Percentiles rank a stretch among this genome's conserved stretches.
These are phyloP conservation scores for Vachellia pachyceras DNA, from an alignment of 306 rosid species.

Conservation along the genomic window DNA sequence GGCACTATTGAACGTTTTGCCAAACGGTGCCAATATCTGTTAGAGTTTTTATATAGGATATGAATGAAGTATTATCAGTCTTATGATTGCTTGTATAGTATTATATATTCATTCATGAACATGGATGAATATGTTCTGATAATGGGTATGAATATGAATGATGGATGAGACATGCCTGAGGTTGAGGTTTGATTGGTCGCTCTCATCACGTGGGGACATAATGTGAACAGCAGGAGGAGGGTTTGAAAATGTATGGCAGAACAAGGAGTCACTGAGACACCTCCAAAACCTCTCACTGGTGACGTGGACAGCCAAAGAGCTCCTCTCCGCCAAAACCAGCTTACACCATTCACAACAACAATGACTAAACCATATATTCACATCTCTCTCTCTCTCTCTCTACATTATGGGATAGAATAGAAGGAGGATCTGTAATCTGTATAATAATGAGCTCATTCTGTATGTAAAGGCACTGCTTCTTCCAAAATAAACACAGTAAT, in stretches of 20 bases:
- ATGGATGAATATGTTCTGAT: background rate
- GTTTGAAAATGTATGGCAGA: slow-evolving; percentile 37
- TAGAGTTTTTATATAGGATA: background rate
- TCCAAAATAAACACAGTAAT: too few species aligned
- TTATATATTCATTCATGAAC: background rate
- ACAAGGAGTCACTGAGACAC: slow-evolving; percentile 53
- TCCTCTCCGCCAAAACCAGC: slow-evolving; percentile 40
- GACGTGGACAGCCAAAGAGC: slow-evolving; percentile 88
- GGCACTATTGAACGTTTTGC: too few species aligned
- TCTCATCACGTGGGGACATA: slow-evolving; percentile 5
- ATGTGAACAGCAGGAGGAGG: slow-evolving; percentile 47
- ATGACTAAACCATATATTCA: background rate
- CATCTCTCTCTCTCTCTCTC: background rate
- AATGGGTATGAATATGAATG: background rate
- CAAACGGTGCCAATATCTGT: too few species aligned
- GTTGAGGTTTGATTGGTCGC: slow-evolving; percentile 3
- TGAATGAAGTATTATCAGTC: background rate
- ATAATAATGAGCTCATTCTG: slow-evolving; percentile 31
- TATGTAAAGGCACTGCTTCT: slow-evolving; percentile 5
- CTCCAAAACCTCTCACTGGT: slow-evolving; percentile 74
- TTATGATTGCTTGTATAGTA: background rate
- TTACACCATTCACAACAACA: slow-evolving; percentile 16
- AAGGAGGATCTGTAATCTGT: background rate
- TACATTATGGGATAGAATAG: background rate
- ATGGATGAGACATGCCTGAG: background rate